phyloP scores from a whole-genome alignment of 192 early-diverging fungal species.

The Radiomyces spectabilis region DNA sequence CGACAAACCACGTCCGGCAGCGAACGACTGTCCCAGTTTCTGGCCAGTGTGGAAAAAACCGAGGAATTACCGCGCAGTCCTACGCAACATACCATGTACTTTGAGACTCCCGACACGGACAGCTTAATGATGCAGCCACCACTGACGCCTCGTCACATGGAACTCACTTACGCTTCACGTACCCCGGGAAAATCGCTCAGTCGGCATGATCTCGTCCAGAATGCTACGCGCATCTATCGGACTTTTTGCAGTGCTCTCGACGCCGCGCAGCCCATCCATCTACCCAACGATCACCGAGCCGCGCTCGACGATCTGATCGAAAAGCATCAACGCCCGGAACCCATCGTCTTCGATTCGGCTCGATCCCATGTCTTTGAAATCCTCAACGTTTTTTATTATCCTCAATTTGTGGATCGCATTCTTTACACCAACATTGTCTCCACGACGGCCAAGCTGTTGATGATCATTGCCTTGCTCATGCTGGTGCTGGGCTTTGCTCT shows the following conservation, averaged over 20 bases:
- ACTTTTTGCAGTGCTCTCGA: conserved; percentile 23
- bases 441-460: conserved; percentile 1
- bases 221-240: conserved; percentile 22
- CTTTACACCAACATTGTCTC: conserved; percentile 31
- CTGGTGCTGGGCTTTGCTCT: conserved; percentile 25
- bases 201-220: conserved; percentile 24
- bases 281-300: conserved; percentile 31
- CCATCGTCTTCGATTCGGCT: conserved; percentile 35
- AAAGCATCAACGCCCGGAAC: conserved; percentile 31
- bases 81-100: background rate
- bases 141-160: conserved; percentile 1
- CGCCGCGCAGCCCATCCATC: conserved; percentile 17
- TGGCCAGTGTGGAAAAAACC: background rate
- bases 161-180: conserved; percentile 3
- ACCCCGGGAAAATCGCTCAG: background rate
- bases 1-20: conserved; percentile 1
- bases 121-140: background rate
- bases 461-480: conserved; percentile 16
- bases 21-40: background rate
- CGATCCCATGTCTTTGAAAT: conserved; percentile 34
- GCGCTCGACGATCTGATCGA: conserved; percentile 31
- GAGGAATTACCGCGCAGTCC: background rate
- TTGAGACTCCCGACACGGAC: conserved; percentile 9
- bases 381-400: conserved; percentile 35
- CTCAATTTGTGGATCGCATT: conserved; percentile 28